These are phyloP conservation scores for Pilaira anomala DNA, from an alignment of 192 early-diverging fungal species.

Conservation along the genomic window DNA sequence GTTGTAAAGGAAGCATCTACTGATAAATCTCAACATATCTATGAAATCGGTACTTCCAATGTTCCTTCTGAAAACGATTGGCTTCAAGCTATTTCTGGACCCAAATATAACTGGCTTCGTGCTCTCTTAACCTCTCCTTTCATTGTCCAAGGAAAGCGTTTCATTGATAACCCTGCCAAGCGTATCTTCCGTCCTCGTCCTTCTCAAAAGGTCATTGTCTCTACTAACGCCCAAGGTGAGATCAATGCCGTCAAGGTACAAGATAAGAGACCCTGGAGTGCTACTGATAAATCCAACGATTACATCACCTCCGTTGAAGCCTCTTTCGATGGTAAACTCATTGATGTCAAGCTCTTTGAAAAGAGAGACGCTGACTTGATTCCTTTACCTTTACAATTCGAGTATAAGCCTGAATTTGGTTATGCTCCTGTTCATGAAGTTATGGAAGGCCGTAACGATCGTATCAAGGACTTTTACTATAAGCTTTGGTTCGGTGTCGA, in stretches of 20 bases:
- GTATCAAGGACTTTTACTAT: slow-evolving; percentile 85
- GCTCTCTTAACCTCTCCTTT: slow-evolving; percentile 74
- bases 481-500: slow-evolving; percentile 74
- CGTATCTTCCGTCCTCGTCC: slow-evolving; percentile 64
- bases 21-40: slow-evolving; percentile 47
- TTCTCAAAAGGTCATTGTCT: slow-evolving; percentile 50
- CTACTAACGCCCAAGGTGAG: slow-evolving; percentile 31
- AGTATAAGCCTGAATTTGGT: slow-evolving; percentile 73
- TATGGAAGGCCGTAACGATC: slow-evolving; percentile 78
- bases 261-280: slow-evolving; percentile 54
- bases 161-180: slow-evolving; percentile 59
- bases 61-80: slow-evolving; percentile 60
- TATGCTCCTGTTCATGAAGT: slow-evolving; percentile 86
- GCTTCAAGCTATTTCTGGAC: slow-evolving; percentile 74
- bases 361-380: slow-evolving; percentile 59
- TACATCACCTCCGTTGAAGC: slow-evolving; percentile 51
- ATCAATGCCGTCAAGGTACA: slow-evolving; percentile 49
- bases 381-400: slow-evolving; percentile 78
- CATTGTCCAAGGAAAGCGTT: slow-evolving; percentile 75
- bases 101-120: slow-evolving; percentile 75
- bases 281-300: slow-evolving; percentile 46
- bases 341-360: slow-evolving; percentile 65
- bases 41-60: slow-evolving; percentile 54
- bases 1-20: slow-evolving; percentile 43
- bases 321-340: slow-evolving; percentile 45